Evolutionary conservation across 2,329 filamentous ascomycete species (phyloP), one percentile per base, ranked within the genome.

Genomic region (Fonsecaea monophora): DNA sequence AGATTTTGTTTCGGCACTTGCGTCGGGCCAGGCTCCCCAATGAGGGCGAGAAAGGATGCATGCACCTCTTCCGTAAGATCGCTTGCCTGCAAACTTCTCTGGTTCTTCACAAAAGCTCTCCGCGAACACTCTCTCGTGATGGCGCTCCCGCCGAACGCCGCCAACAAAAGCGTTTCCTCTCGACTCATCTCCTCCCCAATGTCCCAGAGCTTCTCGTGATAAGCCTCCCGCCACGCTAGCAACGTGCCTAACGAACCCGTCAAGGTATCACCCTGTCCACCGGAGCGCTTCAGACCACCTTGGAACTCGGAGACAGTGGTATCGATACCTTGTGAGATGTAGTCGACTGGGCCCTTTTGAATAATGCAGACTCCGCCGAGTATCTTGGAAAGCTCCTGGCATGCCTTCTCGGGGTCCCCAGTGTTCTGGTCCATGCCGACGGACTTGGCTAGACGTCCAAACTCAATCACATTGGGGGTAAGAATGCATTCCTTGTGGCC

Each of bases 391-490:
- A 99, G 81, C 81, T 85, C 90, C 82, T 76, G 82, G 73, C 88
- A 90, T 10, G 93, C 87, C 72, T 85, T 83, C 37, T 66, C 66
- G 13, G 67, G 69, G 50, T 73, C 68, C 6, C 60, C 54, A 10
- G 66, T 64, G 56, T 53, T 50, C 30, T 63, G 61, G 67, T 92
- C 86, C 62, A 97, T 82, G 2, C 87, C 87, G 66, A 95, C 83
- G 1, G 88, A 85, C 77, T 92, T 90, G 66, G 92, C 94, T 50
- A 99, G 78, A 12, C 94, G 84, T 1, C 86, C 89, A 76, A 98
- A 98, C 78, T 99, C 95, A 4, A 96, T 92, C 0, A 97, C 90
- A 71, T 99, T 99, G 1, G 95, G 95, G 50, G 95, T 99, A 65
- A 99, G 81, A 61, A 99, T 92, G 60, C 92, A 96, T 67, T 92